A percentile compares a stretch with the other conserved stretches of the same genome.
Conservation (phyloP, 78 protist species). For the Guillardia theta region DNA sequence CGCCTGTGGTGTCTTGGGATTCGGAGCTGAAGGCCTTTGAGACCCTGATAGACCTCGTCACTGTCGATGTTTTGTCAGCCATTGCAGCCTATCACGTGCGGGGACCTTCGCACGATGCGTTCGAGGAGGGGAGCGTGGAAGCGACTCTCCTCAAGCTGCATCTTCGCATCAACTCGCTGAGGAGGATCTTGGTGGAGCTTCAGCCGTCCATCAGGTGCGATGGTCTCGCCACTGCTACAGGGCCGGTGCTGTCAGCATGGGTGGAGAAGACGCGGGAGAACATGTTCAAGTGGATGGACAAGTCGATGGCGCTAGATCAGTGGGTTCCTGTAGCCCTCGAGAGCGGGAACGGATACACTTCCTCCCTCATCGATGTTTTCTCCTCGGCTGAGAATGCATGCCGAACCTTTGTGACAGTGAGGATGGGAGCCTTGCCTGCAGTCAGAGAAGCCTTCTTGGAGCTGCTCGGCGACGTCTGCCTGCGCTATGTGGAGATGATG, state of each 20-base stretch:
- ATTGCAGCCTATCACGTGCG: background rate
- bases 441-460: background rate
- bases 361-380: background rate
- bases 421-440: background rate
- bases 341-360: background rate
- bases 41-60: background rate
- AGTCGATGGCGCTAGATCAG: background rate
- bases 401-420: background rate
- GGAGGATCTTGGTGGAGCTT: background rate
- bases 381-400: background rate
- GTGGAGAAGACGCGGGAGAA: background rate
- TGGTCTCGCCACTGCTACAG: background rate
- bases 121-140: background rate
- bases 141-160: background rate
- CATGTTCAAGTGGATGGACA: background rate
- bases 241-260: background rate
- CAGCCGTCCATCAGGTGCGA: background rate
- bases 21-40: background rate
- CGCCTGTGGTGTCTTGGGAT: background rate
- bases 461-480: background rate
- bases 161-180: background rate
- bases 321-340: background rate
- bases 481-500: too few species aligned
- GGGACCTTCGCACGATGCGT: background rate
- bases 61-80: background rate